Percentiles rank a stretch among this genome's conserved stretches.
Evolutionary conservation across 2,329 filamentous ascomycete genomes (phyloP).

Genomic region (Aspergillus bombycis): DNA sequence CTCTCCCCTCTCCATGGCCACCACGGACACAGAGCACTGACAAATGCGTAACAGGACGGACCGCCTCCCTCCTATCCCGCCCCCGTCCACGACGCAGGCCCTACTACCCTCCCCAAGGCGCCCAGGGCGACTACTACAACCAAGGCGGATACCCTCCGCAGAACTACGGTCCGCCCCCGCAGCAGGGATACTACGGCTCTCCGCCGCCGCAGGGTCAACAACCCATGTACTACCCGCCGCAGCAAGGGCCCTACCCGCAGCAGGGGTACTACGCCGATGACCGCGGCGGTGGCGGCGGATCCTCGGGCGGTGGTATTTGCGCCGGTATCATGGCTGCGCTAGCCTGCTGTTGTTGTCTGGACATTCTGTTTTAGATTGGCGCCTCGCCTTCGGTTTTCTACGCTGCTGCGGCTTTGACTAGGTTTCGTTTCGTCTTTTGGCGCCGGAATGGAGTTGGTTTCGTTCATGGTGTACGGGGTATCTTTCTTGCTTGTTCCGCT

Average conservation of each 20-base stretch:
- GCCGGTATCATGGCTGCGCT: slow-evolving; percentile 52
- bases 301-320: slow-evolving; percentile 45
- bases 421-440: slow-evolving; percentile 8
- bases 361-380: slow-evolving; percentile 44
- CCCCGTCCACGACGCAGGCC: slow-evolving; percentile 36
- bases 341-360: slow-evolving; percentile 55
- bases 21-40: not conserved
- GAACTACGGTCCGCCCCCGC: slow-evolving; percentile 34
- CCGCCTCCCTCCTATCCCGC: slow-evolving; percentile 44
- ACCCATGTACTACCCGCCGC: slow-evolving; percentile 35
- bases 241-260: slow-evolving; percentile 38
- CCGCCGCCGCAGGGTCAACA: slow-evolving; percentile 29
- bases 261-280: slow-evolving; percentile 44
- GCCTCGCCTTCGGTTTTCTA: not conserved
- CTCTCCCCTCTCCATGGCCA: not conserved
- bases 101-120: slow-evolving; percentile 32
- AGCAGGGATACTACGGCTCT: slow-evolving; percentile 29
- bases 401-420: not conserved
- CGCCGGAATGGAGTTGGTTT: not conserved
- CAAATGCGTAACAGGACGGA: slow-evolving; percentile 27
- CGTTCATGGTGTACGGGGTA: not conserved
- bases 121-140: slow-evolving; percentile 39
- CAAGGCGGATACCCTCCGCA: slow-evolving; percentile 33
- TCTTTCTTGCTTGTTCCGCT: not conserved
- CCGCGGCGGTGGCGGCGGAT: slow-evolving; percentile 32